A percentile compares a stretch with the other conserved stretches of the same genome.
Evolutionary conservation across 495 filamentous ascomycete species (phyloP).

Genomic region (Neurospora sp.): DNA sequence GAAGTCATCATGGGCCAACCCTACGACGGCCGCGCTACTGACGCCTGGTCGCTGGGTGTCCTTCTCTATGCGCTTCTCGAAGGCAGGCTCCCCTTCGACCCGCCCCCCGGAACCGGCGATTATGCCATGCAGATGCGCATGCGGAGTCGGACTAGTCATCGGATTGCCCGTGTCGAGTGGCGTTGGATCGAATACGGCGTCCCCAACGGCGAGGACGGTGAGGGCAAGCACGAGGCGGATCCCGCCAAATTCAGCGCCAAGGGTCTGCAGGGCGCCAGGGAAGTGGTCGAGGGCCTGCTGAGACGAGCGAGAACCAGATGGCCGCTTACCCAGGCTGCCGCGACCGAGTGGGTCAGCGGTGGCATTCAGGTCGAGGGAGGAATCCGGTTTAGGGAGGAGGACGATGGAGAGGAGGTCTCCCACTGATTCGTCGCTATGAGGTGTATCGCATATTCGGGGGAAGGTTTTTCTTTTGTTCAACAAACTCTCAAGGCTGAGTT

Average conservation of each 20-base stretch:
- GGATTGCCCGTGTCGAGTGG: slow-evolving; percentile 94
- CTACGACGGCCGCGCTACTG: slow-evolving; percentile 86
- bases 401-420: slow-evolving; percentile 41
- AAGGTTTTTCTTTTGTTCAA: not conserved
- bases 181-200: slow-evolving; percentile 77
- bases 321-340: slow-evolving; percentile 58
- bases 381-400: slow-evolving; percentile 58
- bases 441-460: not conserved
- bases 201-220: slow-evolving; percentile 48
- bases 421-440: not conserved
- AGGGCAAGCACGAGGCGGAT: slow-evolving; percentile 38
- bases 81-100: slow-evolving; percentile 84
- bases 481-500: not conserved
- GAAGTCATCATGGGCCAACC: slow-evolving; percentile 92
- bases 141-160: slow-evolving; percentile 70
- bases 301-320: slow-evolving; percentile 69
- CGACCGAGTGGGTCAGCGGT: slow-evolving; percentile 63
- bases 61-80: slow-evolving; percentile 90
- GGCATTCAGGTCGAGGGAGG: slow-evolving; percentile 65
- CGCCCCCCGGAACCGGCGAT: slow-evolving; percentile 60
- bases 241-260: slow-evolving; percentile 41
- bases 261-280: slow-evolving; percentile 62
- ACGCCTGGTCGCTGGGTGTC: slow-evolving; percentile 93
- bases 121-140: slow-evolving; percentile 46
- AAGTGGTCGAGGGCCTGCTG: slow-evolving; percentile 70